Evolutionary conservation across 306 rosid genomes (phyloP).

Genomic region (Cucumis cinereus): DNA sequence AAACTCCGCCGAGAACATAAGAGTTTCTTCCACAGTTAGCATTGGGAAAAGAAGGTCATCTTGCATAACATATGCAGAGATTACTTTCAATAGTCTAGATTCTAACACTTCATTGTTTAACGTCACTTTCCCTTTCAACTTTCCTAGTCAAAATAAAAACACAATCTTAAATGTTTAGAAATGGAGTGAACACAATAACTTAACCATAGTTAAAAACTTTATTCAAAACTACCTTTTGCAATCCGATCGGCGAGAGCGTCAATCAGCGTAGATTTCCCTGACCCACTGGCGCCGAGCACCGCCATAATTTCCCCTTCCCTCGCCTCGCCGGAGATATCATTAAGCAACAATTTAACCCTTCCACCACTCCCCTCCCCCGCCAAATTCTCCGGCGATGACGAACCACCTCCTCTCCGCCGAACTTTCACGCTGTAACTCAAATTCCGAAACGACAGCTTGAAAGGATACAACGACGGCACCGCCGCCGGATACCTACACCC

Average conservation of each 20-base stretch:
- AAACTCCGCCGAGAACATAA: slow-evolving; percentile 83
- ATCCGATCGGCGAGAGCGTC: slow-evolving; percentile 81
- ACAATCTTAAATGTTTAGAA: too few species aligned
- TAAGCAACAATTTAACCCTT: slow-evolving; percentile 37
- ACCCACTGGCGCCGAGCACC: slow-evolving; percentile 87
- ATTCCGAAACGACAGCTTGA: slow-evolving; percentile 54
- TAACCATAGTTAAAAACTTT: too few species aligned
- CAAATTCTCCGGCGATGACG: neutral
- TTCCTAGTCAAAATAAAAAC: neutral
- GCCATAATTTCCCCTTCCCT: slow-evolving; percentile 91
- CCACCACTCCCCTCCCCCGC: neutral
- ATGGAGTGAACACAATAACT: too few species aligned
- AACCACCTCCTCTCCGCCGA: slow-evolving; percentile 11
- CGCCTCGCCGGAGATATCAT: slow-evolving; percentile 73
- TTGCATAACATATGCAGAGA: slow-evolving; percentile 94
- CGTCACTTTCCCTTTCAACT: slow-evolving; percentile 25
- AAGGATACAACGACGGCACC: slow-evolving; percentile 22
- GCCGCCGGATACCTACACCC: slow-evolving; percentile 7
- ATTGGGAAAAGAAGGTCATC: slow-evolving; percentile 91
- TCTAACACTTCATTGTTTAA: slow-evolving; percentile 52
- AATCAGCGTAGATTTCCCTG: slow-evolving; percentile 79
- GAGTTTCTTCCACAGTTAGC: slow-evolving; percentile 92
- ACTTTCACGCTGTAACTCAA: slow-evolving; percentile 59
- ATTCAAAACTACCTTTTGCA: slow-evolving; percentile 23
- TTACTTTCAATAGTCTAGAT: slow-evolving; percentile 47